phyloP scores from a whole-genome alignment of 2,329 filamentous ascomycete genomes.

The Knufia fluminis region DNA sequence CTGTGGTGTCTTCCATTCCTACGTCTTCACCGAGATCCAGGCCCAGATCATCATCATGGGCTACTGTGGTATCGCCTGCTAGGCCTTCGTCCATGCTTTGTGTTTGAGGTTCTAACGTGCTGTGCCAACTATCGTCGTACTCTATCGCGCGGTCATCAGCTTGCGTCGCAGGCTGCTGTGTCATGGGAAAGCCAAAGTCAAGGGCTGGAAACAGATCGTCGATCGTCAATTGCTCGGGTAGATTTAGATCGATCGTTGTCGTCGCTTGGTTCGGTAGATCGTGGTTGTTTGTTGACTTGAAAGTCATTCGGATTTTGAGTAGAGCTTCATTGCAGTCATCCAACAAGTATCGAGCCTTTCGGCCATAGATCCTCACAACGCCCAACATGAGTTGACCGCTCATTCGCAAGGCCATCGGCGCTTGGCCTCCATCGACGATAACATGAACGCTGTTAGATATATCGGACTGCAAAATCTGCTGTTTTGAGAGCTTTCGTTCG shows the following conservation, averaged over 20 bases:
- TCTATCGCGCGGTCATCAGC: slow-evolving; percentile 38
- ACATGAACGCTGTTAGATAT: slow-evolving; percentile 90
- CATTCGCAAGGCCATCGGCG: slow-evolving; percentile 85
- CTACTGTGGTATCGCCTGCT: slow-evolving; percentile 40
- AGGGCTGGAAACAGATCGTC: slow-evolving; percentile 78
- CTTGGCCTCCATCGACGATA: slow-evolving; percentile 87
- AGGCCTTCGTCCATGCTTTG: slow-evolving; percentile 50
- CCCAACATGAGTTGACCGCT: slow-evolving; percentile 90
- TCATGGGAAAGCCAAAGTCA: slow-evolving; percentile 75
- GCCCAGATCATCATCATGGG: slow-evolving; percentile 58
- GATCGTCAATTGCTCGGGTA: slow-evolving; percentile 87
- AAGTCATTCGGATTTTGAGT: slow-evolving; percentile 98
- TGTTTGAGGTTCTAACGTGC: slow-evolving; percentile 65
- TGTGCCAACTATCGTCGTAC: slow-evolving; percentile 49
- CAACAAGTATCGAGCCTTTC: slow-evolving; percentile 89
- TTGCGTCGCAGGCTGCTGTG: slow-evolving; percentile 50
- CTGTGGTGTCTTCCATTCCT: slow-evolving; percentile 54
- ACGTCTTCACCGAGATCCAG: slow-evolving; percentile 61
- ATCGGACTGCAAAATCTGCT: slow-evolving; percentile 88
- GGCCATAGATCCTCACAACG: slow-evolving; percentile 93
- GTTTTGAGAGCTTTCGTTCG: slow-evolving; percentile 96
- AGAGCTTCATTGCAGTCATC: slow-evolving; percentile 97
- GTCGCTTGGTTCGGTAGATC: slow-evolving; percentile 80
- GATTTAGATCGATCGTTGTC: slow-evolving; percentile 73
- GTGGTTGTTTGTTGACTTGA: slow-evolving; percentile 87